Evolutionary conservation across 495 filamentous ascomycete species (phyloP).

Genomic region (Opeltia flavorubescens): DNA sequence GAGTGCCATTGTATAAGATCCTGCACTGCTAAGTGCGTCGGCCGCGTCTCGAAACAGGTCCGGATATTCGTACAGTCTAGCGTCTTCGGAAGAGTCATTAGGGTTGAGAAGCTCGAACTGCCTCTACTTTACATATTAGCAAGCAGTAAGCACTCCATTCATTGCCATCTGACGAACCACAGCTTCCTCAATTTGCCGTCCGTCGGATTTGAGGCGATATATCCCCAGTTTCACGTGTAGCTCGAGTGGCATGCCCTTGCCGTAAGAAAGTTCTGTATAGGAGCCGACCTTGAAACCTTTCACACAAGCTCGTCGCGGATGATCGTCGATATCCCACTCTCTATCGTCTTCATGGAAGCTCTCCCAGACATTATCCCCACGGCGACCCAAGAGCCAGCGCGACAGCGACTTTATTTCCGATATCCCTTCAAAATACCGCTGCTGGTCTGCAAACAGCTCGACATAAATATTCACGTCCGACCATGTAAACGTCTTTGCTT

Average conservation of each 20-base stretch:
- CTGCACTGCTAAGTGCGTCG: constrained; percentile 44
- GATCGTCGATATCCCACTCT: constrained; percentile 75
- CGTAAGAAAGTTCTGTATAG: constrained; percentile 50
- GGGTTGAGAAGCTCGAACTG: constrained; percentile 56
- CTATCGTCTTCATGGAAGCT: constrained; percentile 62
- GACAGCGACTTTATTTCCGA: constrained; percentile 51
- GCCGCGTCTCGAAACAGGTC: constrained; percentile 67
- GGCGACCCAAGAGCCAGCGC: constrained; percentile 70
- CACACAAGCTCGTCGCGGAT: constrained; percentile 45
- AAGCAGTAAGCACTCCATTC: constrained; percentile 5
- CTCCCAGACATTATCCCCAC: constrained; percentile 68
- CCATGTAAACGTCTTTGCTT: constrained; percentile 54
- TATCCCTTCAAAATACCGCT: constrained; percentile 49
- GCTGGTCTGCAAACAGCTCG: constrained; percentile 55
- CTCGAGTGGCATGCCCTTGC: constrained; percentile 63
- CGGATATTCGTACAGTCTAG: constrained; percentile 45
- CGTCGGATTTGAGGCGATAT: constrained; percentile 55
- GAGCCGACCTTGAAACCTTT: constrained; percentile 38
- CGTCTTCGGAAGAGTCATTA: constrained; percentile 29
- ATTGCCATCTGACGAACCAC: constrained; percentile 35
- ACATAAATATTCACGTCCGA: constrained; percentile 71
- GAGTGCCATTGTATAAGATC: constrained; percentile 47
- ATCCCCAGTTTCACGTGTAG: constrained; percentile 75
- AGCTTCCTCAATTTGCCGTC: constrained; percentile 54
- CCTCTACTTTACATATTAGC: constrained; percentile 21